Conservation (phyloP, 2,329 filamentous ascomycete species). For the Neofusicoccum umdonicola region DNA sequence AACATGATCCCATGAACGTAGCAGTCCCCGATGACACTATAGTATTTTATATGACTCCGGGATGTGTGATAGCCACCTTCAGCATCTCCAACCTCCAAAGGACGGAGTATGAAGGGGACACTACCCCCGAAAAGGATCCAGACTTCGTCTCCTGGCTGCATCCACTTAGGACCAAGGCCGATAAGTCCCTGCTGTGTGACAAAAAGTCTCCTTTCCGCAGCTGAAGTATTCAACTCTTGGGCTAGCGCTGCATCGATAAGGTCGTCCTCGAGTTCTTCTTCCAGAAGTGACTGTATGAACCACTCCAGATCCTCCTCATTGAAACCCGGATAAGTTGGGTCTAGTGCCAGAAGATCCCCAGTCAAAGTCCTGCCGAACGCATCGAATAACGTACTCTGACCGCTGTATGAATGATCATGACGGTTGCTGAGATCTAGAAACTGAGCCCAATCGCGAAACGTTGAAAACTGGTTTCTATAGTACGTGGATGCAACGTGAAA, state of each 20-base stretch:
- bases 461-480: neutral
- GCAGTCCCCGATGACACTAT: neutral
- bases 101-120: neutral
- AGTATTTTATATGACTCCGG: neutral
- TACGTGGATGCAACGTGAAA: neutral
- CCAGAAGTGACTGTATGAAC: neutral
- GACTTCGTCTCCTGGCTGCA: neutral
- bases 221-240: neutral
- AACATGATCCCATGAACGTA: slow-evolving; percentile 7
- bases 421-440: neutral
- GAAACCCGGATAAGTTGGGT: neutral
- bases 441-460: neutral
- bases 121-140: neutral
- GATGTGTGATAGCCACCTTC: neutral
- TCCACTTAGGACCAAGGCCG: neutral
- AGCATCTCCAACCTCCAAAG: neutral
- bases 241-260: neutral
- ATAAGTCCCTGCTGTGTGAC: neutral
- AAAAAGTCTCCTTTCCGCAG: neutral
- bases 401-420: neutral
- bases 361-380: neutral
- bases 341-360: neutral
- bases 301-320: neutral
- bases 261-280: neutral
- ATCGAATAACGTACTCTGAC: neutral